phyloP scores from a whole-genome alignment of 2,329 filamentous ascomycete species.

The Dactylellina drechsleri region DNA sequence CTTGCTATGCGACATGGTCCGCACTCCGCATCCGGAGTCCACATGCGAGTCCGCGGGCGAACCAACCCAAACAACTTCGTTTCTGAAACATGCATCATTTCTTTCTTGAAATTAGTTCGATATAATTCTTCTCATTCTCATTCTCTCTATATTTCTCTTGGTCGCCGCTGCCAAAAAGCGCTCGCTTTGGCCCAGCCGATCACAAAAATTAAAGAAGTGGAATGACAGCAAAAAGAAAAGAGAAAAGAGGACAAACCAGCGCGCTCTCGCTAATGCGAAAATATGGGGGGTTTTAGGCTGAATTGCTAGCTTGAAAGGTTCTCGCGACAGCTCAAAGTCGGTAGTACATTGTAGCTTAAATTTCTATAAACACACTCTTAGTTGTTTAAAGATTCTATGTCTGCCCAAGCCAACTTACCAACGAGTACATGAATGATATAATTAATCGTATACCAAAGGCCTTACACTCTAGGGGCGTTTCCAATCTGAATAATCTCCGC shows the following conservation, averaged over 20 bases:
- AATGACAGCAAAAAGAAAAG: neutral
- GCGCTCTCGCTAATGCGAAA: neutral
- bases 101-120: neutral
- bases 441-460: too few species aligned
- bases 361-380: neutral
- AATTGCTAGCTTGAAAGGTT: neutral
- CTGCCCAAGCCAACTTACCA: neutral
- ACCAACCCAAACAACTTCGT: neutral
- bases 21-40: constrained; percentile 17
- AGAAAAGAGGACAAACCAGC: too few species aligned
- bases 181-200: constrained; percentile 3
- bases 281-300: constrained; percentile 53
- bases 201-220: neutral
- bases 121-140: too few species aligned
- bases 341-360: too few species aligned
- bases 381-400: neutral
- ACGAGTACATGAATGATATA: too few species aligned
- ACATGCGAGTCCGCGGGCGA: neutral
- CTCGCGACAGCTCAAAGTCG: neutral
- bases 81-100: too few species aligned
- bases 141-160: too few species aligned
- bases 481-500: constrained; percentile 91
- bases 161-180: neutral
- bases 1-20: constrained; percentile 3
- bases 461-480: constrained; percentile 72